Evolutionary conservation across 352 stramenopile genomes (phyloP), one percentile per base, ranked within the genome.

Genomic region (Pythium myriotylum): DNA sequence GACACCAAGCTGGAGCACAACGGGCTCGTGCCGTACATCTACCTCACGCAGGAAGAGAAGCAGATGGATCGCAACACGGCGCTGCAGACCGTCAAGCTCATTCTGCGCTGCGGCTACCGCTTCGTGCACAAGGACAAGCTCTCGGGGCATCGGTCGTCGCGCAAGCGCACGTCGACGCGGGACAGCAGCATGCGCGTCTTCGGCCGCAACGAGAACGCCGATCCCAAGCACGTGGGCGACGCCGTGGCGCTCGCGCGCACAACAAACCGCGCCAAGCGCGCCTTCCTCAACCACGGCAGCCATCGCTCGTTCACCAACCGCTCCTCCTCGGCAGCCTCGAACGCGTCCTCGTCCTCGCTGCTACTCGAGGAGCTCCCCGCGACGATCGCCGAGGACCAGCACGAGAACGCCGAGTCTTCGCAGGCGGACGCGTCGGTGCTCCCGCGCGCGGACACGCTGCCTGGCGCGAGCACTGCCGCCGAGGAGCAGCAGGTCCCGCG

Each of bases 1-100:
- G 84, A 93, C 48, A 52, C 61, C 22, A 90, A 86, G 67, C 52
- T 59, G 13, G 66, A 74, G 29, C 84, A 93, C 68, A 88, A 91
- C 32, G 79, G 79, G 17, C 64, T 92, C 5, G 84, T 92, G 23
- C 84, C 81, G 45, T 92, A 92, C 55, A 86, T 91, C 61, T 91
- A 89, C 59, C 54, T 92, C 20, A 89, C 81, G 0, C 79, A 87
- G 41, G 78, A 89, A 0, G 81, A 93, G 54, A 90, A 91, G 70
- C 76, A 91, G 42, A 93, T 93, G 84, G 82, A 93, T 51, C 77
- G 84, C 46, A 91, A 93, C 57, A 93, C 81, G n/a, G 81, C 81
- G 23, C 80, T 92, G 75, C 81, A 92, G 62, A 90, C 83, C 6
- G 77, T 91, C 13, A 92, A 92, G 62, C 47, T 88, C 35, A 92